Evolutionary conservation across 306 rosid species (phyloP).

Genomic region (Casuarina equisetifolia): DNA sequence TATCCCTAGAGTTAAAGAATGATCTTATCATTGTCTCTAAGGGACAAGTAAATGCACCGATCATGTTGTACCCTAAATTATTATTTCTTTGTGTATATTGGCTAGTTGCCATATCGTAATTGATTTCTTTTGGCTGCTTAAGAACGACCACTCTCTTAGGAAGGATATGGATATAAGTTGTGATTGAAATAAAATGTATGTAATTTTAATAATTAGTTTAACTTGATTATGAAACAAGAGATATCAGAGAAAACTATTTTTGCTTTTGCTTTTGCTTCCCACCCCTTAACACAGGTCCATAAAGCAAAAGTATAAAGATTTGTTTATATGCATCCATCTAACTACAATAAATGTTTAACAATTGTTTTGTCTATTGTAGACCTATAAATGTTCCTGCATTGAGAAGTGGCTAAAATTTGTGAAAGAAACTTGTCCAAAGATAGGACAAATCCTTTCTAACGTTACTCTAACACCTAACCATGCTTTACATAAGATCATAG

Average conservation of each 20-base stretch:
- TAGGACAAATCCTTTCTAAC: slow-evolving; percentile 72
- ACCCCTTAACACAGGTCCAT: slow-evolving; percentile 5
- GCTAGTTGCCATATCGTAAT: background rate
- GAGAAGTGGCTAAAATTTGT: slow-evolving; percentile 93
- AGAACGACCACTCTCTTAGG: slow-evolving; percentile 5
- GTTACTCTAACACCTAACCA: slow-evolving; percentile 86
- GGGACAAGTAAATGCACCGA: slow-evolving; percentile 72
- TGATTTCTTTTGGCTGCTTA: slow-evolving; percentile 5
- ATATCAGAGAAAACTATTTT: slow-evolving; percentile 4
- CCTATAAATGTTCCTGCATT: slow-evolving; percentile 90
- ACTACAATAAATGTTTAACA: slow-evolving; percentile 19
- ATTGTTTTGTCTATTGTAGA: slow-evolving; percentile 58
- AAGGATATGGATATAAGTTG: slow-evolving; percentile 9
- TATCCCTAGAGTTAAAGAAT: slow-evolving; percentile 88
- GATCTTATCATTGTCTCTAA: slow-evolving; percentile 98
- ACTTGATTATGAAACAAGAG: slow-evolving; percentile 12
- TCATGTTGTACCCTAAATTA: background rate
- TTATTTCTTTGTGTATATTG: background rate
- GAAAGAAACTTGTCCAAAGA: slow-evolving; percentile 91
- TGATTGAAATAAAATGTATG: slow-evolving; percentile 19
- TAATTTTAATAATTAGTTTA: background rate
- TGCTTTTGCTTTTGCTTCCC: slow-evolving; percentile 22
- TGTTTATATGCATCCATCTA: slow-evolving; percentile 18
- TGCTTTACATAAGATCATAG: slow-evolving; percentile 86
- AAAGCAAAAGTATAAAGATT: slow-evolving; percentile 7